Evolutionary conservation across 352 stramenopile genomes (phyloP), one percentile per base, ranked within the genome.

Genomic region (Phytophthora podocarpi): DNA sequence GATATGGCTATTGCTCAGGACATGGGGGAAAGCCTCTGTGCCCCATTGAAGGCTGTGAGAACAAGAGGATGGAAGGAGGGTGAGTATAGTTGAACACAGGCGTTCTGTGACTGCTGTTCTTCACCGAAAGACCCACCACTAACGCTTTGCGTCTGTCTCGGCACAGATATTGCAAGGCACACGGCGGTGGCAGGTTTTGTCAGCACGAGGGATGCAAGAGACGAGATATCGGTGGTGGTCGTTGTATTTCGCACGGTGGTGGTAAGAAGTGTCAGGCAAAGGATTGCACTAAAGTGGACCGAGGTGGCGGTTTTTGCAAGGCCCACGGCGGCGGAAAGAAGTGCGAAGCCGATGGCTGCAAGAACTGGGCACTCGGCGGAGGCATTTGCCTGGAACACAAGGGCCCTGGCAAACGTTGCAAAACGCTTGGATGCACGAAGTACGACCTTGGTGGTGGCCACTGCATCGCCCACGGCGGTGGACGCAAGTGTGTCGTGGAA

Each of bases 321-420:
- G 81, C 81, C 5, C 87, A 96, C 37, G 87, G 87, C 20, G 87
- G 87, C n/a, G 86, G 86, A 28, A 96, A 94, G 70, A 90, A 91
- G 40, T 96, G 87, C 35, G 82, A 92, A 8, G 63, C 78, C 2
- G 79, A 91, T 4, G 70, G 78, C 32, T 96, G 87, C 69, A 79
- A 80, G 32, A 89, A 90, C 41, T 95, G 86, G 86, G 86, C 86
- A 20, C 90, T 87, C 21, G 81, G 85, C 13, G 86, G 86, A 13
- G 86, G 86, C 4, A 75, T 95, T 15, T 95, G 86, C 56, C 36
- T 77, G 36, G 76, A 82, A 40, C 86, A 95, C 72, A 94, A 92
- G 39, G 85, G 85, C 0, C 82, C 85, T 1, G 82, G 82, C 11
- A 91, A 92, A 54, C 77, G 85, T 6, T 94, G 85, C 65, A 91